Evolutionary conservation across 2,329 filamentous ascomycete genomes (phyloP), one percentile per base, ranked within the genome.

Genomic region (Exophiala sp.): DNA sequence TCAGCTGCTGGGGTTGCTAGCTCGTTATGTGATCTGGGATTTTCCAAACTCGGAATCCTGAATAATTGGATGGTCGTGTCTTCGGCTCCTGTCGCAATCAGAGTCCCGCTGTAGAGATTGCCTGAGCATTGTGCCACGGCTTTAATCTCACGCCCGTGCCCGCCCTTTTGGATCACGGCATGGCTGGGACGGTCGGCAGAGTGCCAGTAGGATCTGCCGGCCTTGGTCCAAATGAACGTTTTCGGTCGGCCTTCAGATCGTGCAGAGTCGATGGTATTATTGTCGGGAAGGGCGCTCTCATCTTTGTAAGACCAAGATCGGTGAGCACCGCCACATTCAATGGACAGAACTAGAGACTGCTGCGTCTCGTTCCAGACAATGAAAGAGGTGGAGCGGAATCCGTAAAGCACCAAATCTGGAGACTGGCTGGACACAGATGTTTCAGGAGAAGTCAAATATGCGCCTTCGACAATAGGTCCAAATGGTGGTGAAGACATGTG

Each of bases 141-240:
- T 64, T 86, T 87, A 59, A 97, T 86, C 67, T 98, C 93, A 47
- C 93, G 76, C 0, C 93, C 93, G 66, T 98, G 93, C 0, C 81
- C 81, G 5, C 93, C 91, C 0, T 68, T 59, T 56, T 83, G 81
- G 10, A 95, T 57, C 0, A 75, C 64, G 8, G 65, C 60, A 64
- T 69, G 79, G 58, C 64, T 72, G 27, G 71, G 53, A 13, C 60
- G 52, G 2, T 48, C 53, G 24, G 76, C 70, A 2, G 63, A 66
- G 30, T 70, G 63, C 0, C 76, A 63, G 52, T 77, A 70, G 47
- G 82, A 72, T 54, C 57, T 67, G 1, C 80, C 79, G 3, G 82
- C 81, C 65, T 87, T 83, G 2, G 85, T 91, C 77, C 86, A 96
- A 0, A 86, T 76, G 52, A 95, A 82, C 22, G 73, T 75, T 23